These are phyloP conservation scores for Fabrea salina DNA, from an alignment of 169 alveolate species.

Conservation along the genomic window DNA sequence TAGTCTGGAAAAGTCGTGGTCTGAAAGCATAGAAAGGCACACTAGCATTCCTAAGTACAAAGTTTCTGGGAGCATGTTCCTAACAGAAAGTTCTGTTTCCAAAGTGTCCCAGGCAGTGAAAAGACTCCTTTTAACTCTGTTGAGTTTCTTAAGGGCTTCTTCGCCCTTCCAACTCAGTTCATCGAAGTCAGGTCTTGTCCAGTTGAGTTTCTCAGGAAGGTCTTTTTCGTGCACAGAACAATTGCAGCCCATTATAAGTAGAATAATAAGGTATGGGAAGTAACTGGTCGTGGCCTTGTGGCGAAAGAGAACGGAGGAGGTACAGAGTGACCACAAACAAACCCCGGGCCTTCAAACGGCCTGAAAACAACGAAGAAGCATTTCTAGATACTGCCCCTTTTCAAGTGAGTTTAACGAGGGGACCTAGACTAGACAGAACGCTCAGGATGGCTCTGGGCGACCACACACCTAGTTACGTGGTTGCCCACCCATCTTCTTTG, in stretches of 20 bases:
- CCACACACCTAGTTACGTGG: background rate
- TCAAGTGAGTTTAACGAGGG: background rate
- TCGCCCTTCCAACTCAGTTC: slow-evolving; percentile 18
- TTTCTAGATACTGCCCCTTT: background rate
- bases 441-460: background rate
- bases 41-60: background rate
- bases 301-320: background rate
- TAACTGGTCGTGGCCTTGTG: slow-evolving; percentile 31
- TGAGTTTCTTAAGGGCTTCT: slow-evolving; percentile 9
- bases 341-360: background rate
- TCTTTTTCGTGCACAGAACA: background rate
- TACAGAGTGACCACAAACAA: background rate
- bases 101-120: slow-evolving; percentile 8
- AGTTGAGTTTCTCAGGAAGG: slow-evolving; percentile 21
- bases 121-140: background rate
- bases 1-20: background rate
- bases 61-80: background rate
- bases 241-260: background rate
- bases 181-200: slow-evolving; percentile 25
- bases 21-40: background rate
- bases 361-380: background rate
- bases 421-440: background rate
- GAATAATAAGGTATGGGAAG: background rate
- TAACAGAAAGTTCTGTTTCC: background rate
- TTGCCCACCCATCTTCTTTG: background rate